Percentiles rank a stretch among this genome's conserved stretches.
Evolutionary conservation across 192 early-diverging fungal species (phyloP).

Genomic region (Linnemannia exigua): DNA sequence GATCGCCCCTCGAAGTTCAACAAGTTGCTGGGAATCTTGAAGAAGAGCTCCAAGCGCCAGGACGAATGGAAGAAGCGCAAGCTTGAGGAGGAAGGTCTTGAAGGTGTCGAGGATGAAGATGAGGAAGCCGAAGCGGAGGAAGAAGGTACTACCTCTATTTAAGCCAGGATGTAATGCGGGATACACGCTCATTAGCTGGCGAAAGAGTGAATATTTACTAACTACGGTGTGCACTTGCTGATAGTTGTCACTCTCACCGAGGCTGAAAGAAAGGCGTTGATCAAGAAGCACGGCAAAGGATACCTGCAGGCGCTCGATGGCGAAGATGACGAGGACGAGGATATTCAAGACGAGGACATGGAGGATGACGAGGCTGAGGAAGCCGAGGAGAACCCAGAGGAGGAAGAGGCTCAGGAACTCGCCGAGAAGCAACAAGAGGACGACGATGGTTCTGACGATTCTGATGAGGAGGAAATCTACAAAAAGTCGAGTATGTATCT

Average conservation of each 20-base stretch:
- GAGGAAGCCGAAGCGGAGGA: slow-evolving; percentile 38
- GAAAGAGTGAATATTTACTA: neutral
- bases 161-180: neutral
- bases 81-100: slow-evolving; percentile 65
- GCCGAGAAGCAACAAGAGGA: slow-evolving; percentile 55
- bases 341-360: slow-evolving; percentile 30
- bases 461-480: slow-evolving; percentile 54
- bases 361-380: slow-evolving; percentile 22
- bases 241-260: slow-evolving; percentile 43
- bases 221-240: neutral
- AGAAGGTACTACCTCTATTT: slow-evolving; percentile 21
- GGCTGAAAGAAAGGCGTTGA: slow-evolving; percentile 50
- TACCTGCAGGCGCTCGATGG: slow-evolving; percentile 44
- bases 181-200: neutral
- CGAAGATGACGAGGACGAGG: slow-evolving; percentile 43
- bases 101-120: slow-evolving; percentile 55
- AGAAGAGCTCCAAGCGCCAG: slow-evolving; percentile 68
- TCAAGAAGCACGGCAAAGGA: slow-evolving; percentile 54
- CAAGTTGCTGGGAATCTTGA: slow-evolving; percentile 68
- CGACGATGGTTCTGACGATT: slow-evolving; percentile 58
- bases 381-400: slow-evolving; percentile 40
- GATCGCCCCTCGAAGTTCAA: slow-evolving; percentile 70
- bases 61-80: slow-evolving; percentile 65
- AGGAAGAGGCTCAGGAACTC: slow-evolving; percentile 28
- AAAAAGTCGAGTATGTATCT: slow-evolving; percentile 50